Evolutionary conservation across 805 yeast genomes (phyloP).

Genomic region (Candida oleophila): DNA sequence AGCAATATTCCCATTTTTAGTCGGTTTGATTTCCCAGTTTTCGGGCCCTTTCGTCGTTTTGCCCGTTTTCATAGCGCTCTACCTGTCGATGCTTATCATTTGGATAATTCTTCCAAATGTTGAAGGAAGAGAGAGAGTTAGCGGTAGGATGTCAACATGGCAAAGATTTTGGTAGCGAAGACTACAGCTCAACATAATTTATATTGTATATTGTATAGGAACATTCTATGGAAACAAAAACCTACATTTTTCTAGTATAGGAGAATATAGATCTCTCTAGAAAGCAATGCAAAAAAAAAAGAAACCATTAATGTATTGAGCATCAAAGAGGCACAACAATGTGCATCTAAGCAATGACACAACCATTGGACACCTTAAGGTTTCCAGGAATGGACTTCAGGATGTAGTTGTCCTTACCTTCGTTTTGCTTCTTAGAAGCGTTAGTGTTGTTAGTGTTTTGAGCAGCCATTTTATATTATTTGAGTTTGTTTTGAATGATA

Average conservation of each 20-base stretch:
- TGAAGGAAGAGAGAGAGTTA: constrained; percentile 3
- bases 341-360: neutral
- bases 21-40: constrained; percentile 48
- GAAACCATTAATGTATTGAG: neutral
- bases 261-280: no score
- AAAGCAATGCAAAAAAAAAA: neutral
- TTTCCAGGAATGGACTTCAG: neutral
- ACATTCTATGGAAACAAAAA: neutral
- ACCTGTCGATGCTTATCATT: constrained; percentile 24
- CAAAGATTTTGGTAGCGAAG: constrained; percentile 1
- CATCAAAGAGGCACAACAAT: neutral
- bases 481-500: neutral
- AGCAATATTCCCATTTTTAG: constrained; percentile 53
- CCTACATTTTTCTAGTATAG: neutral
- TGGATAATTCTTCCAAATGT: constrained; percentile 5
- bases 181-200: neutral
- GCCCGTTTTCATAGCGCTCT: constrained; percentile 45
- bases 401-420: constrained; percentile 4
- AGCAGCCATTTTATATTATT: constrained; percentile 4
- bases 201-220: neutral
- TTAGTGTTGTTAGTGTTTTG: neutral
- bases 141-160: constrained; percentile 2
- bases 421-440: neutral
- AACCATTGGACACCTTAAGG: neutral
- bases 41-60: constrained; percentile 49